Evolutionary conservation across 75 land plant genomes (phyloP).

Genomic region (Pinus albicaulis): DNA sequence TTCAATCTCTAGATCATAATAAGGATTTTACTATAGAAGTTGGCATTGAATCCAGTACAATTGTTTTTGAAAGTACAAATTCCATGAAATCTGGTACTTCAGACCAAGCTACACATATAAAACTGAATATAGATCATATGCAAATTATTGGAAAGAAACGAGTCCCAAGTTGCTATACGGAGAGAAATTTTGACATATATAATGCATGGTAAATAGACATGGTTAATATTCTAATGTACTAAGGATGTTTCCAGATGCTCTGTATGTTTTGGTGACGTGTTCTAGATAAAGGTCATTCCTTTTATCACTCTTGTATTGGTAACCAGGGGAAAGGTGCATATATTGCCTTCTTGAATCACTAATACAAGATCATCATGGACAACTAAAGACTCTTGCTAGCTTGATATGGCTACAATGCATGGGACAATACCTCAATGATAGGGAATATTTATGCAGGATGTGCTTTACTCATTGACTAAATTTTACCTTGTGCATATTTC

Average conservation of each 20-base stretch:
- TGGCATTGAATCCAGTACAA: neutral
- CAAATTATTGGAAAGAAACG: neutral
- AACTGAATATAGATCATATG: neutral
- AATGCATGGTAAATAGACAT: no score
- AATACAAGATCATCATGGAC: no score
- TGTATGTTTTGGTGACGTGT: slow-evolving; percentile 3
- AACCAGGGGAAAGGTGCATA: no score
- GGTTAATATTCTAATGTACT: no score
- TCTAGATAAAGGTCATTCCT: no score
- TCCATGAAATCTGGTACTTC: neutral
- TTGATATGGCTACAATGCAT: neutral
- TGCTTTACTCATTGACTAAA: no score
- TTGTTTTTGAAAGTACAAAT: slow-evolving; percentile 2
- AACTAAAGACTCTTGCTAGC: no score
- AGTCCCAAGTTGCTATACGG: no score
- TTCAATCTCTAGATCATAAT: neutral
- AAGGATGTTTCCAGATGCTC: slow-evolving; percentile 4
- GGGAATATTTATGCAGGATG: slow-evolving; percentile 23
- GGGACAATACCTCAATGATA: slow-evolving; percentile 61
- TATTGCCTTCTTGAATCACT: no score
- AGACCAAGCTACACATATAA: neutral
- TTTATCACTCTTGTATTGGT: no score
- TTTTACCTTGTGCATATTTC: no score
- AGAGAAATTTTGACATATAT: no score
- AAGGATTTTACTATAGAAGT: neutral